phyloP scores from a whole-genome alignment of 2,329 filamentous ascomycete genomes.

The Helotiales sp. region DNA sequence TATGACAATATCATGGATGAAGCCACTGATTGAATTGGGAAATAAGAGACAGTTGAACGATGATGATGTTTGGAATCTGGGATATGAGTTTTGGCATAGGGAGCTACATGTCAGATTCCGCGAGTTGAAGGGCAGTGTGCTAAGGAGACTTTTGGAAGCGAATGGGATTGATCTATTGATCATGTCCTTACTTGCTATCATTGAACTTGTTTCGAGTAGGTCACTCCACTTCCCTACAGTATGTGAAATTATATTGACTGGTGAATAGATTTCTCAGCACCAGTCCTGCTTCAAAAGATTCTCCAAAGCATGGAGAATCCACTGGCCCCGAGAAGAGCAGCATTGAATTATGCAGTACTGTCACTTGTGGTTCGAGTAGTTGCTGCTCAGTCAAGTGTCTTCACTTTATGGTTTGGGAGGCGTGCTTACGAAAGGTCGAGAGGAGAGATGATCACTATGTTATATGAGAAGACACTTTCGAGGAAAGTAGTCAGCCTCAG shows the following conservation, averaged over 20 bases:
- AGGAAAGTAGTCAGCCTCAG: constrained; percentile 34
- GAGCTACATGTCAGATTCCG: constrained; percentile 74
- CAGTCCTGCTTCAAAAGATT: constrained; percentile 71
- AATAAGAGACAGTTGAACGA: constrained; percentile 67
- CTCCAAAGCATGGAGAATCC: constrained; percentile 64
- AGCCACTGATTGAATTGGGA: constrained; percentile 68
- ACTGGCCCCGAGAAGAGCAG: constrained; percentile 49
- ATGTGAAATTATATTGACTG: constrained; percentile 14
- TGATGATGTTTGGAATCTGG: constrained; percentile 78
- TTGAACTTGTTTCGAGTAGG: constrained; percentile 59
- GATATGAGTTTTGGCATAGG: constrained; percentile 79
- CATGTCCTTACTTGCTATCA: constrained; percentile 51
- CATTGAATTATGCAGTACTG: constrained; percentile 64
- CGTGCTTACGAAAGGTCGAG: constrained; percentile 81
- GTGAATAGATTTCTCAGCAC: constrained; percentile 53
- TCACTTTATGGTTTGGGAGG: constrained; percentile 79
- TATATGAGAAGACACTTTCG: constrained; percentile 65
- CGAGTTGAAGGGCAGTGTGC: constrained; percentile 69
- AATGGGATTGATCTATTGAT: constrained; percentile 79
- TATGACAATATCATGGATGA: constrained; percentile 82
- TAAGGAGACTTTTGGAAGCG: constrained; percentile 67
- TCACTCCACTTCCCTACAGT: background rate
- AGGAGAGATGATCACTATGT: constrained; percentile 83
- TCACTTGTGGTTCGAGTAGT: constrained; percentile 61
- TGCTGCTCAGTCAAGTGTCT: constrained; percentile 64